Evolutionary conservation across 805 yeast genomes (phyloP), one percentile per base, ranked within the genome.

Genomic region (Schwanniomyces yamadae): DNA sequence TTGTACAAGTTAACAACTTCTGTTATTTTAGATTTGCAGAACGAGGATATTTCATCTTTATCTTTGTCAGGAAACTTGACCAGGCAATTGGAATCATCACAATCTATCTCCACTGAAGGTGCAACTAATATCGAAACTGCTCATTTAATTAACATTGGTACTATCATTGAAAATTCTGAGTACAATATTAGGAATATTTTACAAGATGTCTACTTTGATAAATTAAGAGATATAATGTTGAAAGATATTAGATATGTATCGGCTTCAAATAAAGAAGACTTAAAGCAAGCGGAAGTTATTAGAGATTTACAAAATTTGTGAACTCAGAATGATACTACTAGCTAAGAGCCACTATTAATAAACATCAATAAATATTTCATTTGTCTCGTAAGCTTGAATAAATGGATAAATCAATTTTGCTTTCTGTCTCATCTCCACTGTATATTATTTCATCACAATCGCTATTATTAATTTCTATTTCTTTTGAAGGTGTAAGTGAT

Each of bases 151-250:
- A 90, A 90, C 54, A 64, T 91, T 42, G 99, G 99, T 20, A 69
- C 84, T 3, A 59, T 89, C 44, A 76, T 93, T 10, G 99, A 91
- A 61, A 95, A 87, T 42, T 74, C 86, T 28, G 99, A 91, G 64
- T 80, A 83, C 42, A 87, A 84, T 56, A 69, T 91, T 66, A 77
- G 99, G 61, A 86, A 85, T 49, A 69, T 85, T 68, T 71, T 91
- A 45, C 95, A 91, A 59, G 95, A 88, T 45, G 97, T 91, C 18
- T 91, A 91, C 59, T 91, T 91, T 55, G 97, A 95, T 50, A 91
- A 91, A 67, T 86, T 96, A 13, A 80, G 86, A 53, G 96, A 91
- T 54, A 82, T 93, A 33, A 70, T 90, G 47, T 57, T 66, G 51
- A 68, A 64, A 45, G 74, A 68, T 45, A 58, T 68, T 46, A 49